Evolutionary conservation across 352 stramenopile species (phyloP).

Genomic region (Globisporangium rhizosaccharum): DNA sequence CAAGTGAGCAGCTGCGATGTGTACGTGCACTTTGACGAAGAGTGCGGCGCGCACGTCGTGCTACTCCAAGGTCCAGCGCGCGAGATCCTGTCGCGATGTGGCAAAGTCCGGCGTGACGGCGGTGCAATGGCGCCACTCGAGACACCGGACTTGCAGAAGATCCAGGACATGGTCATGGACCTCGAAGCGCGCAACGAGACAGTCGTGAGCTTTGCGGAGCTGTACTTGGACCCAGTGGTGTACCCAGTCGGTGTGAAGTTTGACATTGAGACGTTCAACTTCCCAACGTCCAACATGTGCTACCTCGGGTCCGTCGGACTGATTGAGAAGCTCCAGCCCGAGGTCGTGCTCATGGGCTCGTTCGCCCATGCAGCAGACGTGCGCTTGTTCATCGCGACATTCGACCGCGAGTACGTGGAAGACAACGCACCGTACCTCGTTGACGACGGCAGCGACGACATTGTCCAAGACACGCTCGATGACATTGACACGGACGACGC

Average conservation of each 20-base stretch:
- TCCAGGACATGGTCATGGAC: constrained; percentile 41
- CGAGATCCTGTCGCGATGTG: constrained; percentile 46
- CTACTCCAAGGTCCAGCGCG: constrained; percentile 36
- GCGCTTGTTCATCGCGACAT: constrained; percentile 26
- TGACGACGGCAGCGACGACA: constrained; percentile 9
- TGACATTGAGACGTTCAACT: constrained; percentile 47
- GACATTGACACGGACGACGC: constrained; percentile 24
- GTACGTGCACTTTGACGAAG: constrained; percentile 53
- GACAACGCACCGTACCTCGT: constrained; percentile 10
- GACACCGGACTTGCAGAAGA: constrained; percentile 31
- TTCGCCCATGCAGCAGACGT: constrained; percentile 37
- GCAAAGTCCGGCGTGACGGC: constrained; percentile 28
- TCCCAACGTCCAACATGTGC: constrained; percentile 48
- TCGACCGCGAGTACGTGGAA: constrained; percentile 12
- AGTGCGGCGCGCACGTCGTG: constrained; percentile 41
- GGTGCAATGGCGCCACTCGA: constrained; percentile 21
- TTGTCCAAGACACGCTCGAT: constrained; percentile 8
- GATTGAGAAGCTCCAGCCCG: constrained; percentile 46
- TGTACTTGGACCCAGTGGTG: constrained; percentile 34
- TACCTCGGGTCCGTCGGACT: constrained; percentile 48
- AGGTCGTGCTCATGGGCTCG: constrained; percentile 41
- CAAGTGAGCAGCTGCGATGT: constrained; percentile 48
- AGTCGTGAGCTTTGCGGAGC: constrained; percentile 45
- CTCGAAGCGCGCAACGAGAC: constrained; percentile 40
- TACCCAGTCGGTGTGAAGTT: constrained; percentile 48